phyloP scores from a whole-genome alignment of 176 grass and related monocot genomes.

The Aegilops longissima region DNA sequence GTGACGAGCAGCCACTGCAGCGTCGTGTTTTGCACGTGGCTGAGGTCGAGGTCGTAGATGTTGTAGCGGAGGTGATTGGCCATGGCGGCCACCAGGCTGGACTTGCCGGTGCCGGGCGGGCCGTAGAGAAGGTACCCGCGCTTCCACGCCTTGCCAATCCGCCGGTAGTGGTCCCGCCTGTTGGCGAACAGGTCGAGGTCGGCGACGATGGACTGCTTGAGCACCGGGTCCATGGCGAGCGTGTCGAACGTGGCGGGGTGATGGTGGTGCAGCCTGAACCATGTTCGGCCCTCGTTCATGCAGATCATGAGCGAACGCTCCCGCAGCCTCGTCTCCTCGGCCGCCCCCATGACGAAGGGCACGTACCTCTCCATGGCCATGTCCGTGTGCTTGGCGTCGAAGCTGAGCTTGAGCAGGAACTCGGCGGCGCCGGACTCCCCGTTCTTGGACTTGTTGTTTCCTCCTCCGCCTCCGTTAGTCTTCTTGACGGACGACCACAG shows the following conservation, averaged over 20 bases:
- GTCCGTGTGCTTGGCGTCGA: conserved; percentile 26
- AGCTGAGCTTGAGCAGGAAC: conserved; percentile 22
- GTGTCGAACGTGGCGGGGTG: conserved; percentile 38
- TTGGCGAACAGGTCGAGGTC: conserved; percentile 37
- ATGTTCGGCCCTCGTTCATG: conserved; percentile 20
- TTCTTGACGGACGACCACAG: conserved; percentile 4
- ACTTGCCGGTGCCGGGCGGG: conserved; percentile 33
- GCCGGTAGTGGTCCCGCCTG: conserved; percentile 26
- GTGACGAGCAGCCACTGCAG: conserved; percentile 28
- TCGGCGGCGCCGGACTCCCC: not conserved
- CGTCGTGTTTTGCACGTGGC: not conserved
- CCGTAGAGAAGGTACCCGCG: conserved; percentile 46
- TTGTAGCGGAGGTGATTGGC: conserved; percentile 39
- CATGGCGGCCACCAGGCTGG: conserved; percentile 41
- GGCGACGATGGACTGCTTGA: conserved; percentile 11
- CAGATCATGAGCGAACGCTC: conserved; percentile 27
- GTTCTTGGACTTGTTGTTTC: not conserved
- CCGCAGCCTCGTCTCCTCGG: not conserved
- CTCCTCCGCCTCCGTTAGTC: not conserved
- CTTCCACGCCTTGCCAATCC: conserved; percentile 57
- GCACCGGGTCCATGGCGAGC: conserved; percentile 30
- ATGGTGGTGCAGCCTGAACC: not conserved
- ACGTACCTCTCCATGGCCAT: conserved; percentile 27
- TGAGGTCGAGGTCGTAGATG: conserved; percentile 36
- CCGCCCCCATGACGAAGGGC: conserved; percentile 15